Conservation (phyloP, 2,329 filamentous ascomycete species). For the Knufia petricola region DNA sequence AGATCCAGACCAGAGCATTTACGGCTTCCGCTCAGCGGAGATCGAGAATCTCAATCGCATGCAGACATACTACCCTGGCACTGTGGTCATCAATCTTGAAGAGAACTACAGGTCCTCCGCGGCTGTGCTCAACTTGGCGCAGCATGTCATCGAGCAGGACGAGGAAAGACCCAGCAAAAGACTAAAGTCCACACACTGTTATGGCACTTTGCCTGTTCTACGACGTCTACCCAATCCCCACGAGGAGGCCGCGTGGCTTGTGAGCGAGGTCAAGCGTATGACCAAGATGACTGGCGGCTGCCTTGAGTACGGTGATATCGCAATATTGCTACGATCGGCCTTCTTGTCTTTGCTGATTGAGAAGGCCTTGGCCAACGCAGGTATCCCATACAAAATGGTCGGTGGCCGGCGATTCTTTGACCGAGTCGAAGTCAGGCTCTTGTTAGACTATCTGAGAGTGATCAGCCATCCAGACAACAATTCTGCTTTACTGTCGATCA, state of each 20-base stretch:
- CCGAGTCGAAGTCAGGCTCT: conserved; percentile 72
- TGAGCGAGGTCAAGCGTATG: conserved; percentile 67
- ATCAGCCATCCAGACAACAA: conserved; percentile 79
- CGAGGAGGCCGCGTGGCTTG: conserved; percentile 78
- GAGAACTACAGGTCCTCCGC: conserved; percentile 92
- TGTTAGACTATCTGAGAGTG: conserved; percentile 81
- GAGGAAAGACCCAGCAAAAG: conserved; percentile 67
- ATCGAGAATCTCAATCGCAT: conserved; percentile 77
- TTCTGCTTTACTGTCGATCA: conserved; percentile 70
- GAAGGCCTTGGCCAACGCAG: conserved; percentile 65
- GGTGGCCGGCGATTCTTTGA: conserved; percentile 89
- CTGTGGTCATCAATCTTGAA: conserved; percentile 73
- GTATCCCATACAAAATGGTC: conserved; percentile 86
- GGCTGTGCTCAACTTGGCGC: conserved; percentile 67
- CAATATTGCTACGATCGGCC: conserved; percentile 78
- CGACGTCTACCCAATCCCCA: conserved; percentile 60
- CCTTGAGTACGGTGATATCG: conserved; percentile 66
- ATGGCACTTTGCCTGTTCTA: conserved; percentile 71
- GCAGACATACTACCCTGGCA: conserved; percentile 64
- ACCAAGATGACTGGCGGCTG: conserved; percentile 63
- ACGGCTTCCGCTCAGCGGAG: conserved; percentile 88
- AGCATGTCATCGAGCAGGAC: conserved; percentile 87
- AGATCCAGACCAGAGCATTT: conserved; percentile 96
- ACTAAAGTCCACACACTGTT: conserved; percentile 67
- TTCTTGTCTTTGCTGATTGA: conserved; percentile 79